These are phyloP conservation scores for Penicillium sp. DNA, from an alignment of 2,329 filamentous ascomycete genomes.

Conservation along the genomic window DNA sequence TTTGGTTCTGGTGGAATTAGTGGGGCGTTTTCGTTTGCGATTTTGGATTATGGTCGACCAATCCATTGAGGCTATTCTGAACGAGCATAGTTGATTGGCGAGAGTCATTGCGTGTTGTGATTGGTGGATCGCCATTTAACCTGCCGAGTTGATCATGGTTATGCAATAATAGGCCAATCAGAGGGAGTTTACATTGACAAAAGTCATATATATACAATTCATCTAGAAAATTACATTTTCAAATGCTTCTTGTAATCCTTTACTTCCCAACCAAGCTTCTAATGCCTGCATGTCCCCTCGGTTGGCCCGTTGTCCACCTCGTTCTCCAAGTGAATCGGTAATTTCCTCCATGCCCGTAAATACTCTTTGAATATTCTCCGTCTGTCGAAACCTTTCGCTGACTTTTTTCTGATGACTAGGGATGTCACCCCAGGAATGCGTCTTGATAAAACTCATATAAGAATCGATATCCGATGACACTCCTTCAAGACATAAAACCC, in stretches of 20 bases:
- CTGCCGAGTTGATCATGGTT: no score
- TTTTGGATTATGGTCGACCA: conserved; percentile 3
- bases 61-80: conserved; percentile 16
- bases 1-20: conserved; percentile 11
- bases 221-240: conserved; percentile 30
- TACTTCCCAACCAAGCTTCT: conserved; percentile 26
- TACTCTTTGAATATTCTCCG: conserved; percentile 38
- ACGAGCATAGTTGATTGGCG: conserved; percentile 11
- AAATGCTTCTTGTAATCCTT: conserved; percentile 28
- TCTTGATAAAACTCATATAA: conserved; percentile 60
- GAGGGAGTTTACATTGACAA: no score
- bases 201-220: no score
- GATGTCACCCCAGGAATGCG: conserved; percentile 58
- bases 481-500: conserved; percentile 37
- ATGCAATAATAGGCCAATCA: no score
- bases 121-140: background rate
- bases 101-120: background rate
- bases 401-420: conserved; percentile 59
- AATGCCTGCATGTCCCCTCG: conserved; percentile 34
- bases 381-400: conserved; percentile 45
- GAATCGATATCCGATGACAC: conserved; percentile 46
- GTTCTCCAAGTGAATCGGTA: conserved; percentile 29
- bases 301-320: conserved; percentile 31
- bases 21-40: conserved; percentile 10
- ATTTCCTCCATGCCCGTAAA: conserved; percentile 32